A percentile compares a stretch with the other conserved stretches of the same genome.
Conservation (phyloP, 345 rosid genomes). For the Turritis glabra region DNA sequence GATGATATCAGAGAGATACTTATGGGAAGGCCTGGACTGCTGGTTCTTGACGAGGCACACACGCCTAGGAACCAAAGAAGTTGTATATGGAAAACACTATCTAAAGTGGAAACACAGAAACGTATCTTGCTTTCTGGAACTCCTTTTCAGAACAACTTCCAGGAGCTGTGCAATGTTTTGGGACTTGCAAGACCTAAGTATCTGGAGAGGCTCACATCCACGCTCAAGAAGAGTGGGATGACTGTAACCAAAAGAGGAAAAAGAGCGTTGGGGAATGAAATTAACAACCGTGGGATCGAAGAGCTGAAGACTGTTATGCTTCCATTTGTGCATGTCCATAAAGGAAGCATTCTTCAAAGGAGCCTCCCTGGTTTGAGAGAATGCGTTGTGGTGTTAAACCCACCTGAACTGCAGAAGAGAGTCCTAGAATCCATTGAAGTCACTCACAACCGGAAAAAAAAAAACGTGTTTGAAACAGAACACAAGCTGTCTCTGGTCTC, state of each 20-base stretch:
- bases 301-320: constrained; percentile 38
- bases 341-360: constrained; percentile 66
- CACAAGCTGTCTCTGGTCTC: constrained; percentile 50
- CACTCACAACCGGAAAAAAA: constrained; percentile 24
- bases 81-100: constrained; percentile 58
- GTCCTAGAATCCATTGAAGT: constrained; percentile 35
- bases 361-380: constrained; percentile 67
- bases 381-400: constrained; percentile 40
- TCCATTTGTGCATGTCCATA: constrained; percentile 79
- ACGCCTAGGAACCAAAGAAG: constrained; percentile 65
- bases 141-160: constrained; percentile 83
- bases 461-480: constrained; percentile 37
- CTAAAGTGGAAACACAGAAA: constrained; percentile 54
- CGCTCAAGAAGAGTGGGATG: constrained; percentile 40
- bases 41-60: constrained; percentile 84
- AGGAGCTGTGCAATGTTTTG: constrained; percentile 53
- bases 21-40: constrained; percentile 48
- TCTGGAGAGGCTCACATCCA: constrained; percentile 28
- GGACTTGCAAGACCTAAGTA: constrained; percentile 41
- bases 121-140: constrained; percentile 81
- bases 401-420: constrained; percentile 40
- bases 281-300: constrained; percentile 35
- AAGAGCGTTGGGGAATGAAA: not conserved
- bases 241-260: constrained; percentile 29
- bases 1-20: constrained; percentile 46